Percentiles rank a stretch among this genome's conserved stretches.
Conservation (phyloP, 2,329 filamentous ascomycete genomes). For the Parafenestella ontariensis region DNA sequence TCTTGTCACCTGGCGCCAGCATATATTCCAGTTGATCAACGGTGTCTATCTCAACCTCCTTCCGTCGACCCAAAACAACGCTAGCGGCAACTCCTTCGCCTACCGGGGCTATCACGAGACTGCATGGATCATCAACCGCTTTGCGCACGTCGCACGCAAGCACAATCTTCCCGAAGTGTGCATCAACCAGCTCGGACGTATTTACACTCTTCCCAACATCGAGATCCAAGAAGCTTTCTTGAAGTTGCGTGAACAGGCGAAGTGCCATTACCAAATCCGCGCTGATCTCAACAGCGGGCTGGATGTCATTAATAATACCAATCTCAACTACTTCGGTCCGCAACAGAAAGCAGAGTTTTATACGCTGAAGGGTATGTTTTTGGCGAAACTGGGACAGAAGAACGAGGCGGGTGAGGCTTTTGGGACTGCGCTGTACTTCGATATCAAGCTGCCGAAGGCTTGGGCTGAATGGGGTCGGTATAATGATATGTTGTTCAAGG, state of each 20-base stretch:
- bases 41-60: slow-evolving; percentile 86
- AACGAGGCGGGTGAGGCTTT: slow-evolving; percentile 93
- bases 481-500: slow-evolving; percentile 95
- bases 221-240: slow-evolving; percentile 99
- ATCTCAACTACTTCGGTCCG: slow-evolving; percentile 95
- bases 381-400: slow-evolving; percentile 90
- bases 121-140: slow-evolving; percentile 99
- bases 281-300: slow-evolving; percentile 90
- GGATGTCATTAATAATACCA: slow-evolving; percentile 99
- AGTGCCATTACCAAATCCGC: slow-evolving; percentile 97
- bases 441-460: slow-evolving; percentile 92
- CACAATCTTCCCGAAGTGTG: slow-evolving; percentile 97
- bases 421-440: slow-evolving; percentile 93
- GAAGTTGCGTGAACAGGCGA: slow-evolving; percentile 97
- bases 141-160: slow-evolving; percentile 96
- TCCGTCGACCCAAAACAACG: slow-evolving; percentile 75
- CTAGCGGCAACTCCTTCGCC: slow-evolving; percentile 89
- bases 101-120: slow-evolving; percentile 99
- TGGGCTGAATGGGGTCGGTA: slow-evolving; percentile 99
- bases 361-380: slow-evolving; percentile 98
- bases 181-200: slow-evolving; percentile 94
- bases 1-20: slow-evolving; percentile 98
- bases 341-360: slow-evolving; percentile 99
- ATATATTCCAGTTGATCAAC: slow-evolving; percentile 98
- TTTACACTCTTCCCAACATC: slow-evolving; percentile 98